phyloP scores from a whole-genome alignment of 2,329 filamentous ascomycete genomes.

The Trichoderma simmonsii region DNA sequence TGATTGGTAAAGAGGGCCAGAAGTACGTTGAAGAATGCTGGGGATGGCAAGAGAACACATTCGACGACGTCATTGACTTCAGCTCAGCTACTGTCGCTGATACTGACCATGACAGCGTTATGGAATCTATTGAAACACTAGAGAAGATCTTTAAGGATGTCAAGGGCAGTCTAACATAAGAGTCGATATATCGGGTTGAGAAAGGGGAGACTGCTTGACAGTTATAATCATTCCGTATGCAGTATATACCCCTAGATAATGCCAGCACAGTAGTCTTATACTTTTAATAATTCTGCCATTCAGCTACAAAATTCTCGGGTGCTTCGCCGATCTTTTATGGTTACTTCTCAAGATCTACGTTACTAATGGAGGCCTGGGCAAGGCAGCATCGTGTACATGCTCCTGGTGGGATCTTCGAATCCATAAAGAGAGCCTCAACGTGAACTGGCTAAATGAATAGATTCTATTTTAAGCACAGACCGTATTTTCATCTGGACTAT shows the following conservation, averaged over 20 bases:
- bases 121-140: neutral
- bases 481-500: neutral
- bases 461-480: neutral
- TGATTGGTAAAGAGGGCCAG: neutral
- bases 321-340: neutral
- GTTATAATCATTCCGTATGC: neutral
- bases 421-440: neutral
- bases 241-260: neutral
- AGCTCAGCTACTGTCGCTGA: neutral
- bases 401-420: neutral
- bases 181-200: neutral
- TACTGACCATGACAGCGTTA: conserved; percentile 1
- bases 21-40: neutral
- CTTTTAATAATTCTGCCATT: neutral
- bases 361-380: neutral
- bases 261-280: neutral
- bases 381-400: neutral
- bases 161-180: neutral
- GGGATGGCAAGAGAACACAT: neutral
- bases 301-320: neutral
- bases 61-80: neutral
- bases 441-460: neutral
- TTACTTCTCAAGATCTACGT: neutral
- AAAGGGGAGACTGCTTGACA: neutral
- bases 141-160: neutral